A percentile compares a stretch with the other conserved stretches of the same genome.
Conservation (phyloP, 371 early-diverging fungal species). For the Syncephalastrum monosporum region DNA sequence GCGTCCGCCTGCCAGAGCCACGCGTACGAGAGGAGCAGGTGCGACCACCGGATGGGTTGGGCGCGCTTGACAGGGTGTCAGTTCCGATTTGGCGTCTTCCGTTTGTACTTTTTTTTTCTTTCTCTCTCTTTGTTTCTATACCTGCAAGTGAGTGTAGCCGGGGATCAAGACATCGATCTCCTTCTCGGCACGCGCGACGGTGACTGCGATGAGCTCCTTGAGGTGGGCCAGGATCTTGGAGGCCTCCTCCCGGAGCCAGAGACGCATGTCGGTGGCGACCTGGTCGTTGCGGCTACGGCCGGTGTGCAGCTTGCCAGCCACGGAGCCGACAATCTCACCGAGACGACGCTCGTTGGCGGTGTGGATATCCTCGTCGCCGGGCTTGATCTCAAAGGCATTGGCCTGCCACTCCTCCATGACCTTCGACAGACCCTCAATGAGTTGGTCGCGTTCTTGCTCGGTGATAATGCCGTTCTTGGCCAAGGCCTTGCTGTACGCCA, state of each 20-base stretch:
- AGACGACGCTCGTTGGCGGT: conserved; percentile 97
- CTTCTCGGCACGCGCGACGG: conserved; percentile 75
- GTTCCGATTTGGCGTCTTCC: not conserved
- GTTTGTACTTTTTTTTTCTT: not conserved
- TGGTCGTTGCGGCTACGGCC: conserved; percentile 96
- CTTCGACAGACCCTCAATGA: conserved; percentile 72
- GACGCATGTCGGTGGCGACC: conserved; percentile 96
- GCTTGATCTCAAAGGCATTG: conserved; percentile 70
- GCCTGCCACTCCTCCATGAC: conserved; percentile 85
- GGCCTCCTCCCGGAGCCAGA: conserved; percentile 89
- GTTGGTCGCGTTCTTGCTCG: conserved; percentile 64
- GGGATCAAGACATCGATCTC: conserved; percentile 95
- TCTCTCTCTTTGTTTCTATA: conserved; percentile 17
- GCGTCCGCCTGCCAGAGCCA: conserved; percentile 89
- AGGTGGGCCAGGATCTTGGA: conserved; percentile 58
- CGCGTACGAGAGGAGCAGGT: conserved; percentile 85
- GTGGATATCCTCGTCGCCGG: conserved; percentile 96
- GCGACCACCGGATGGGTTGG: conserved; percentile 97
- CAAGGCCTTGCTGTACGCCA: conserved; percentile 90
- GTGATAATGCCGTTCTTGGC: conserved; percentile 75
- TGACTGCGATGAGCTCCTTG: conserved; percentile 72
- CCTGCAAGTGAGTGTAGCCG: conserved; percentile 97
- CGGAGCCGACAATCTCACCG: conserved; percentile 87
- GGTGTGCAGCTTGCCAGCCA: conserved; percentile 96
- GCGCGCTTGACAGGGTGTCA: conserved; percentile 63